A percentile compares a stretch with the other conserved stretches of the same genome.
Conservation (phyloP, 139 green algal species). For the Chlorella vulgaris region DNA sequence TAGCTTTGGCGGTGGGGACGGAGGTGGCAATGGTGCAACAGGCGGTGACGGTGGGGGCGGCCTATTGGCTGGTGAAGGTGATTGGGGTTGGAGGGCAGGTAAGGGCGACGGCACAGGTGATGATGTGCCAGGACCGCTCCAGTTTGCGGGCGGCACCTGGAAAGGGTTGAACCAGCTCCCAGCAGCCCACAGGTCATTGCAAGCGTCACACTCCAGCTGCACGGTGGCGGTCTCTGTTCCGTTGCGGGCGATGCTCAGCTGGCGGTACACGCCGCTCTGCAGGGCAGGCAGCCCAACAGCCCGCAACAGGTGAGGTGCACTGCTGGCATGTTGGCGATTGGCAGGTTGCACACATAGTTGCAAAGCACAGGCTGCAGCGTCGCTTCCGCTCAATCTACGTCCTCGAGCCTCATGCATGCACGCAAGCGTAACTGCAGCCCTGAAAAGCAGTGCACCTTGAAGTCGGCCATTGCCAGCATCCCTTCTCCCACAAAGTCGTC, state of each 20-base stretch:
- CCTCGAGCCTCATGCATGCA: not conserved
- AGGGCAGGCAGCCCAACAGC: not conserved
- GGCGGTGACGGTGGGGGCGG: not conserved
- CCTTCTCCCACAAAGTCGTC: conserved; percentile 34
- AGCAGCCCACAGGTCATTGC: not conserved
- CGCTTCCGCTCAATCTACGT: too few species aligned
- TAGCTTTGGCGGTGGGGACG: not conserved
- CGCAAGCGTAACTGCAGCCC: not conserved
- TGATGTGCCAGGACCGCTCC: not conserved
- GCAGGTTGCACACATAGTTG: too few species aligned
- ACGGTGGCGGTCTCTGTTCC: not conserved
- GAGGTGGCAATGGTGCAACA: not conserved
- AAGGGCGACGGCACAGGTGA: not conserved
- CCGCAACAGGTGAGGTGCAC: too few species aligned
- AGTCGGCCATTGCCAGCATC: not conserved
- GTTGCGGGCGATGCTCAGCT: conserved; percentile 6
- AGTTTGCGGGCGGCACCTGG: not conserved
- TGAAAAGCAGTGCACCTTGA: not conserved
- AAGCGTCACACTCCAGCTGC: conserved; percentile 6
- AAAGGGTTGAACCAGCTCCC: conserved; percentile 13
- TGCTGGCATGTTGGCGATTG: too few species aligned
- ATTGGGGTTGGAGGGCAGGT: not conserved
- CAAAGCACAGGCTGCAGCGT: too few species aligned
- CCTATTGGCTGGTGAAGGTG: not conserved
- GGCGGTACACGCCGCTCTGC: not conserved